These are phyloP conservation scores for Aspergillus fijiensis DNA, from an alignment of 2,329 filamentous ascomycete species.

Conservation along the genomic window DNA sequence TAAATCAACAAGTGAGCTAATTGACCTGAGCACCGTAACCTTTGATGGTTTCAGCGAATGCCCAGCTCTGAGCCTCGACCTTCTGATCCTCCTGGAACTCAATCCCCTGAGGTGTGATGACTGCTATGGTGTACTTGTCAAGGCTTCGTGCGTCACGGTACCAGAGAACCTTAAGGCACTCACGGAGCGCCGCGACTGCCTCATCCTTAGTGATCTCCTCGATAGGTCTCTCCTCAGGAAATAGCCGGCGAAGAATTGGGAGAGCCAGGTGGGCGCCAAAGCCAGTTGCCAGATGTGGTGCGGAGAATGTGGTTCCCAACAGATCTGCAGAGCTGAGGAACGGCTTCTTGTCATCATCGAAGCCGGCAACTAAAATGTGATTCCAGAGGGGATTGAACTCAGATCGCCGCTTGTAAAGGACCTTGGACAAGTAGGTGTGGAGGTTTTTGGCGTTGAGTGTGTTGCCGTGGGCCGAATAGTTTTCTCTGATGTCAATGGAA, in stretches of 20 bases:
- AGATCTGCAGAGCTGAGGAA: constrained; percentile 92
- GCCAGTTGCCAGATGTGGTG: constrained; percentile 86
- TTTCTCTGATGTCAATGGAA: constrained; percentile 83
- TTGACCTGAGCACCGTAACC: constrained; percentile 85
- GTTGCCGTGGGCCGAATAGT: constrained; percentile 64
- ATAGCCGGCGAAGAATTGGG: constrained; percentile 80
- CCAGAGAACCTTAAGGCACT: constrained; percentile 98
- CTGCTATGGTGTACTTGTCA: constrained; percentile 86
- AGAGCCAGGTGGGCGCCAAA: constrained; percentile 91
- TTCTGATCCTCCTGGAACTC: constrained; percentile 80
- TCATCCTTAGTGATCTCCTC: constrained; percentile 70
- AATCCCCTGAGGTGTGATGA: constrained; percentile 86
- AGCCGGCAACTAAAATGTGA: constrained; percentile 83
- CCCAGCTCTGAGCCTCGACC: constrained; percentile 96
- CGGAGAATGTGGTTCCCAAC: constrained; percentile 85
- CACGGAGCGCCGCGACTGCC: constrained; percentile 77
- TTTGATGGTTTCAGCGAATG: constrained; percentile 90
- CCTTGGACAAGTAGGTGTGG: constrained; percentile 93
- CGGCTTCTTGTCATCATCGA: constrained; percentile 75
- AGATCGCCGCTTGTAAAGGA: constrained; percentile 90
- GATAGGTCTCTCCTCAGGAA: constrained; percentile 79
- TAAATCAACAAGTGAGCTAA: constrained; percentile 28
- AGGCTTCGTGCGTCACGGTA: constrained; percentile 93
- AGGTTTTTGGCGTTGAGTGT: constrained; percentile 85
- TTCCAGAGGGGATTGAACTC: constrained; percentile 99